These are phyloP conservation scores for Chalciporus sp. DNA, from an alignment of 1,284 basidiomycete genomes.

Conservation along the genomic window DNA sequence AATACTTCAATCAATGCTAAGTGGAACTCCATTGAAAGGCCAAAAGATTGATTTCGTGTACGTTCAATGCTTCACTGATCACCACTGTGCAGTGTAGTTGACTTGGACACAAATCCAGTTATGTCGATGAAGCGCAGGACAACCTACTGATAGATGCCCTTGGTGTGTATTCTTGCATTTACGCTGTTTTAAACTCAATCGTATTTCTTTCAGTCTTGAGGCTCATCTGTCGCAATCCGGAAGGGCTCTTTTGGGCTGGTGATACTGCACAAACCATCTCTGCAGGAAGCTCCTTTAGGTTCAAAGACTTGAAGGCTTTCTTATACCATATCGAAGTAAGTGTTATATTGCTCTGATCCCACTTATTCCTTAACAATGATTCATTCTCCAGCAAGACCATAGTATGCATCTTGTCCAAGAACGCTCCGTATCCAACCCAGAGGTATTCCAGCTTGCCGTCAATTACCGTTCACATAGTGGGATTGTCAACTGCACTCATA, in stretches of 20 bases:
- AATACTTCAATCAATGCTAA: conserved; percentile 46
- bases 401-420: conserved; percentile 13
- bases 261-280: conserved; percentile 83
- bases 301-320: conserved; percentile 72
- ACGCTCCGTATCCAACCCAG: conserved; percentile 37
- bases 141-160: conserved; percentile 68
- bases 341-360: rapidly evolving
- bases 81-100: neutral
- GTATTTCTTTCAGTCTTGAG: conserved; percentile 55
- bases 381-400: conserved; percentile 22
- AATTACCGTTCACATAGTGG: conserved; percentile 77
- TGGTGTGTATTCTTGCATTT: conserved; percentile 39
- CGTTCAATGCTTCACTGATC: conserved; percentile 41
- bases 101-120: conserved; percentile 40
- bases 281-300: conserved; percentile 69
- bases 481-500: conserved; percentile 68
- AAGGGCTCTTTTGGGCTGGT: conserved; percentile 77
- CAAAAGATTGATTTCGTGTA: conserved; percentile 60
- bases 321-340: conserved; percentile 59
- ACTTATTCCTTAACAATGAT: neutral
- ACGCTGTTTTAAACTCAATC: neutral
- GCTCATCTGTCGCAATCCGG: conserved; percentile 58
- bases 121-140: conserved; percentile 76
- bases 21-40: conserved; percentile 37
- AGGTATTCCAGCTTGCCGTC: conserved; percentile 58